phyloP scores from a whole-genome alignment of 345 rosid species.

The Eucalyptus polybractea region DNA sequence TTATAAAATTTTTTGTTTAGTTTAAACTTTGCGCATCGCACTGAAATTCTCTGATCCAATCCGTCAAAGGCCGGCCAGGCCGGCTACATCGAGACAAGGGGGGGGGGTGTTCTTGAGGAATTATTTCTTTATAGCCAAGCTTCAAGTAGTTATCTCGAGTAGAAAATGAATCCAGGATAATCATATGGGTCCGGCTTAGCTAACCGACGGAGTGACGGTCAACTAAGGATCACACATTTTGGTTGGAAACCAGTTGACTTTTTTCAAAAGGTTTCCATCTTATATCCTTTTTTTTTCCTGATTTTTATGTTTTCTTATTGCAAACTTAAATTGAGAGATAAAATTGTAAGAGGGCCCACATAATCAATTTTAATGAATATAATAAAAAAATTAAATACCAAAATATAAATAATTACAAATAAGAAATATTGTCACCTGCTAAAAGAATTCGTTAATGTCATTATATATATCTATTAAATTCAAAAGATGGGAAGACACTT shows the following conservation, averaged over 20 bases:
- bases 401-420: no score
- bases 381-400: no score
- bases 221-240: no score
- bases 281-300: no score
- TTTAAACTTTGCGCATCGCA: background rate
- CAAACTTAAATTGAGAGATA: background rate
- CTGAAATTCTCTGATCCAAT: background rate
- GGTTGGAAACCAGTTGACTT: no score
- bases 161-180: background rate
- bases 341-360: background rate
- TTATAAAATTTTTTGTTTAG: background rate
- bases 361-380: no score
- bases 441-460: no score
- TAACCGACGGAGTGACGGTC: no score
- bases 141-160: background rate
- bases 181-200: no score
- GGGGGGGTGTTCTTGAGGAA: background rate
- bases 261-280: background rate
- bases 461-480: no score
- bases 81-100: background rate
- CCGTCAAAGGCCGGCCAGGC: background rate
- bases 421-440: no score
- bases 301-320: background rate
- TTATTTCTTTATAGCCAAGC: background rate
- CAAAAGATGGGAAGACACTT: no score